A percentile compares a stretch with the other conserved stretches of the same genome.
These are phyloP conservation scores for Metrosideros polymorpha DNA, from an alignment of 441 rosid genomes.

Conservation along the genomic window DNA sequence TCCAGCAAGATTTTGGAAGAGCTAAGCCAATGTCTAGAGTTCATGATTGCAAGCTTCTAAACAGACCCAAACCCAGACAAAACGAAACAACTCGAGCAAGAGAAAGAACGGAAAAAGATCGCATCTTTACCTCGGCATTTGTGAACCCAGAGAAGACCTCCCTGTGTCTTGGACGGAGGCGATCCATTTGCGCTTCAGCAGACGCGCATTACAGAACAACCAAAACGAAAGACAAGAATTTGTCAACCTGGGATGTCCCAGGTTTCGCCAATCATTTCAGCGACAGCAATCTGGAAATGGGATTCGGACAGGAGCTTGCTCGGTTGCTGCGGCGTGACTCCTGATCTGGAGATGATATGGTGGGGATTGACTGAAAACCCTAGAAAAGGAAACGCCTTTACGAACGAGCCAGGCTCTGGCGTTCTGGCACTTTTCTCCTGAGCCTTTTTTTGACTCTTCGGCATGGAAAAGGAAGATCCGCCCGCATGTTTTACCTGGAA, in stretches of 20 bases:
- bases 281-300: neutral
- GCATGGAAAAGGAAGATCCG: neutral
- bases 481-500: neutral
- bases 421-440: neutral
- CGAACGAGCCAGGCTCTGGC: neutral
- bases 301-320: neutral
- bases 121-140: slow-evolving; percentile 32
- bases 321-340: too few species aligned
- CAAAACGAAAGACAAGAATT: neutral
- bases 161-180: slow-evolving; percentile 44
- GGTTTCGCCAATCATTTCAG: neutral
- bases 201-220: neutral
- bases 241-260: neutral
- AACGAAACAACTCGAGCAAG: neutral
- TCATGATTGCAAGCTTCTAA: neutral
- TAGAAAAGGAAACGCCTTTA: neutral
- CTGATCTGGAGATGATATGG: neutral
- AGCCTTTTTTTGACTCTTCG: neutral
- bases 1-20: neutral
- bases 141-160: slow-evolving; percentile 41
- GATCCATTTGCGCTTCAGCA: slow-evolving; percentile 26
- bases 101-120: neutral
- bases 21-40: neutral
- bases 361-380: neutral
- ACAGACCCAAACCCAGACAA: slow-evolving; percentile 5